A percentile compares a stretch with the other conserved stretches of the same genome.
Evolutionary conservation across 139 green algal species (phyloP).

Genomic region (Zygnema circumcarinatum): DNA sequence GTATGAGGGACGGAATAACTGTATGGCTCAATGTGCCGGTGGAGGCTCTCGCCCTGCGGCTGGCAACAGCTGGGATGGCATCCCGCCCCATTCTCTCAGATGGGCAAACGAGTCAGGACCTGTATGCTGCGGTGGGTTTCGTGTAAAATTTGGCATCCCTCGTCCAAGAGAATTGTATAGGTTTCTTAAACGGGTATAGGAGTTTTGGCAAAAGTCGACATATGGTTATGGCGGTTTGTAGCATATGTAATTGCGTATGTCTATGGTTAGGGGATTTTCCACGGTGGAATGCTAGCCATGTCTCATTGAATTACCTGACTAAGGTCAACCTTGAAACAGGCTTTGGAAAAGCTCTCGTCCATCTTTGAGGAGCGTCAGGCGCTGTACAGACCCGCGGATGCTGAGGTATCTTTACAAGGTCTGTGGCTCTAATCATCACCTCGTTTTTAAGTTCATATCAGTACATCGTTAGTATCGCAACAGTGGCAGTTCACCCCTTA

Average conservation of each 20-base stretch:
- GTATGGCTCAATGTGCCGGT: slow-evolving; percentile 32
- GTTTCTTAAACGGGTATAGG: too few relatives aligned
- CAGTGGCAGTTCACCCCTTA: not conserved
- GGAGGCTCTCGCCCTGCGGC: not conserved
- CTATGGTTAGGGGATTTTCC: not conserved
- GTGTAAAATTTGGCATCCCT: too few relatives aligned
- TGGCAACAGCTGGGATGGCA: not conserved
- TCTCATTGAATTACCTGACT: too few relatives aligned
- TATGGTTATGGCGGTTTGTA: not conserved
- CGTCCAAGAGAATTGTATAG: too few relatives aligned
- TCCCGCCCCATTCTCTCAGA: not conserved
- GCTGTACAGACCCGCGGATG: slow-evolving; percentile 5
- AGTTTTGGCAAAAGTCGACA: too few relatives aligned
- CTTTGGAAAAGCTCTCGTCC: slow-evolving; percentile 2
- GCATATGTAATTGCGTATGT: not conserved
- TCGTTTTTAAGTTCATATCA: too few relatives aligned
- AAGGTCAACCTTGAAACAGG: too few relatives aligned
- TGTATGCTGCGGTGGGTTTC: not conserved
- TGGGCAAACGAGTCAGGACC: not conserved
- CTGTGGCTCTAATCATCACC: too few relatives aligned
- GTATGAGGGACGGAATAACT: slow-evolving; percentile 17
- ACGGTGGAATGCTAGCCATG: too few relatives aligned
- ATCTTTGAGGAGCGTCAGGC: slow-evolving; percentile 20
- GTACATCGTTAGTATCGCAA: not conserved
- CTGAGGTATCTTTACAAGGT: not conserved